These are phyloP conservation scores for Yarrowia deformans DNA, from an alignment of 805 yeast species.

Conservation along the genomic window DNA sequence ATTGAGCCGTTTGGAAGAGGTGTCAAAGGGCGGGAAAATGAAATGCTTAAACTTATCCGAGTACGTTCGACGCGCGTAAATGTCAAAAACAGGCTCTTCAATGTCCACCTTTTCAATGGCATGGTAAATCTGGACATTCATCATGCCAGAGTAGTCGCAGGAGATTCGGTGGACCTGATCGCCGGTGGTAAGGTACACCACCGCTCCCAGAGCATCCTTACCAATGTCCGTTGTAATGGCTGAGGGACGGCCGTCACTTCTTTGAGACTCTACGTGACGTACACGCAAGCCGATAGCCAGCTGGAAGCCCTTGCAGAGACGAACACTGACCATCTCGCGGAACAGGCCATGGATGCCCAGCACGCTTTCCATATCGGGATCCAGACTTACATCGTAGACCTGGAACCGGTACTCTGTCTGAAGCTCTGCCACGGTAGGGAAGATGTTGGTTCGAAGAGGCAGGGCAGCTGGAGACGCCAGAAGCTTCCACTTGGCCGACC, in stretches of 20 bases:
- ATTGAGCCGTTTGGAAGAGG: conserved; percentile 57
- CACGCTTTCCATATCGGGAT: conserved; percentile 61
- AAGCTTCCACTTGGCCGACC: conserved; percentile 89
- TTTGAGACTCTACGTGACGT: conserved; percentile 66
- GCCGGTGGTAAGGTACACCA: conserved; percentile 77
- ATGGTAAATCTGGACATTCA: conserved; percentile 78
- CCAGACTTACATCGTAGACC: conserved; percentile 78
- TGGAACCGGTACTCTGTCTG: conserved; percentile 77
- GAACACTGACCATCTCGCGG: conserved; percentile 84
- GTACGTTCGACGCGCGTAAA: conserved; percentile 26
- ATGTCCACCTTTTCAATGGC: conserved; percentile 27
- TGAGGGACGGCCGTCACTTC: conserved; percentile 63
- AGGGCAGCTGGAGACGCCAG: conserved; percentile 91
- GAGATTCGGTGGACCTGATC: conserved; percentile 86
- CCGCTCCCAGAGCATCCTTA: conserved; percentile 59
- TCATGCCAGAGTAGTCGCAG: conserved; percentile 71
- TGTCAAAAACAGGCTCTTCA: conserved; percentile 35
- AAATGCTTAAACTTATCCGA: conserved; percentile 27
- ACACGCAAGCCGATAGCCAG: conserved; percentile 79
- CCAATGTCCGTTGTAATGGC: conserved; percentile 63
- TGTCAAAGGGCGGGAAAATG: conserved; percentile 47
- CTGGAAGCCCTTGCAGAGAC: conserved; percentile 89
- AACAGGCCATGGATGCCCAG: conserved; percentile 67
- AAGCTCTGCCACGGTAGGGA: conserved; percentile 75
- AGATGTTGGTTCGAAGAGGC: conserved; percentile 79